A percentile compares a stretch with the other conserved stretches of the same genome.
phyloP scores from a whole-genome alignment of 352 stramenopile species.

The Phytophthora crassamura region DNA sequence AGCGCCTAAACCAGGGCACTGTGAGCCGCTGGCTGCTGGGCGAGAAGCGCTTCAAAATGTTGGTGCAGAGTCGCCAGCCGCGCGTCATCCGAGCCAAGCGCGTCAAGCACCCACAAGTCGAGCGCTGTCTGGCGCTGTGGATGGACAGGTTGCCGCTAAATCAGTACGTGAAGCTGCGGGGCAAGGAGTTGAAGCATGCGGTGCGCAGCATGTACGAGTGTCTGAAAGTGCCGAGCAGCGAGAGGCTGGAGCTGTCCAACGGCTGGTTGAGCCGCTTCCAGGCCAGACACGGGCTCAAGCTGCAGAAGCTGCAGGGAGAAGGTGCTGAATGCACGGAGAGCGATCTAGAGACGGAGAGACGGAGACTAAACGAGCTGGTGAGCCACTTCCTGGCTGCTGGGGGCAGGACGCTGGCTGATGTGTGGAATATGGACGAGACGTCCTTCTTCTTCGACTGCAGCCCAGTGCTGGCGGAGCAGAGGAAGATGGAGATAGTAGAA shows the following conservation, averaged over 20 bases:
- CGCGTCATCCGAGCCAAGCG: constrained; percentile 17
- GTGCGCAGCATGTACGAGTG: constrained; percentile 20
- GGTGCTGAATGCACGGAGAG: neutral
- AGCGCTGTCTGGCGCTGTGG: constrained; percentile 14
- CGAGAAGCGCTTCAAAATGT: constrained; percentile 11
- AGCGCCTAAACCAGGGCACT: constrained; percentile 20
- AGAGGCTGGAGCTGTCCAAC: constrained; percentile 31
- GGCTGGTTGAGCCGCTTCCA: constrained; percentile 30
- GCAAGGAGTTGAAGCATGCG: constrained; percentile 21
- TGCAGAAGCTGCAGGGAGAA: neutral
- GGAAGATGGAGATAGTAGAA: neutral
- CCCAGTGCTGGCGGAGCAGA: neutral
- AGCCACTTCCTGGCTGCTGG: neutral
- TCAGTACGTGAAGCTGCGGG: constrained; percentile 13
- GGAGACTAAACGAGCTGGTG: neutral
- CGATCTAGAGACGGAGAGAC: neutral
- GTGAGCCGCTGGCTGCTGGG: constrained; percentile 23
- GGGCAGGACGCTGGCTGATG: constrained; percentile 10
- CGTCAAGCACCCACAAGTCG: constrained; percentile 21
- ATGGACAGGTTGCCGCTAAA: constrained; percentile 7
- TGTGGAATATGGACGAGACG: constrained; percentile 25
- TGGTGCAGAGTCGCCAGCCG: constrained; percentile 8
- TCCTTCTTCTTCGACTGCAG: constrained; percentile 18
- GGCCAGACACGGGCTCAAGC: constrained; percentile 1
- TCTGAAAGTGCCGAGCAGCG: constrained; percentile 1